Evolutionary conservation across 1,139 yeast genomes (phyloP).

Genomic region (Candida sanyaensis): DNA sequence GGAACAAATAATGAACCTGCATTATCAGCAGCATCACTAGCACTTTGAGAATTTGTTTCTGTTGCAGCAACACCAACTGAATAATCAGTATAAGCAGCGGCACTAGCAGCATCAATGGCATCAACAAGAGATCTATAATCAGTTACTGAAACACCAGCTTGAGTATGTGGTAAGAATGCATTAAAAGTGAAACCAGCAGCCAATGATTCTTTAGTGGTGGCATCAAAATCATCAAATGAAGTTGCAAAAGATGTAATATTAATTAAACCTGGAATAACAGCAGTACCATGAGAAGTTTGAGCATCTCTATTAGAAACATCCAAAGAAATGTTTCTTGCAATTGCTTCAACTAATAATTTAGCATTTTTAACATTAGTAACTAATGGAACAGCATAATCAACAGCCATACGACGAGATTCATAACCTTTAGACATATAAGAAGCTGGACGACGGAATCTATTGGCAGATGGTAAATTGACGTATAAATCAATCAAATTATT

Average conservation of each 20-base stretch:
- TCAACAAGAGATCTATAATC: constrained; percentile 65
- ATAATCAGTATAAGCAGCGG: constrained; percentile 77
- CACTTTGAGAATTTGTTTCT: constrained; percentile 62
- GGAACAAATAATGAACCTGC: constrained; percentile 85
- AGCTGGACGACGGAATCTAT: constrained; percentile 98
- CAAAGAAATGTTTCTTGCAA: constrained; percentile 68
- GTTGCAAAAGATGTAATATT: constrained; percentile 83
- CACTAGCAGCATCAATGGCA: constrained; percentile 59
- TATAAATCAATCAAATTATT: constrained; percentile 95
- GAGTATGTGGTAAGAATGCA: constrained; percentile 74
- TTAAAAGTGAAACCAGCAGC: constrained; percentile 90
- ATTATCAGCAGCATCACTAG: constrained; percentile 60
- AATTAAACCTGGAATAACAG: constrained; percentile 83
- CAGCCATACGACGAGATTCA: constrained; percentile 99
- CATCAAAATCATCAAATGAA: constrained; percentile 61
- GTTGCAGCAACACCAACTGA: constrained; percentile 84
- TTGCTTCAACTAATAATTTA: constrained; percentile 90
- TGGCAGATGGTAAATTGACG: constrained; percentile 94
- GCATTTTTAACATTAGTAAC: constrained; percentile 98
- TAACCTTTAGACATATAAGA: constrained; percentile 97
- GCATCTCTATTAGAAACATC: constrained; percentile 81
- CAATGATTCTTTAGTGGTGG: constrained; percentile 69
- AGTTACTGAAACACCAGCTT: constrained; percentile 55
- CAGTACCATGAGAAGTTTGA: constrained; percentile 85
- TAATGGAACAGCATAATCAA: constrained; percentile 95